Percentiles rank a stretch among this genome's conserved stretches.
Conservation (phyloP, 2,329 filamentous ascomycete species). For the Cercospora nicotianae region DNA sequence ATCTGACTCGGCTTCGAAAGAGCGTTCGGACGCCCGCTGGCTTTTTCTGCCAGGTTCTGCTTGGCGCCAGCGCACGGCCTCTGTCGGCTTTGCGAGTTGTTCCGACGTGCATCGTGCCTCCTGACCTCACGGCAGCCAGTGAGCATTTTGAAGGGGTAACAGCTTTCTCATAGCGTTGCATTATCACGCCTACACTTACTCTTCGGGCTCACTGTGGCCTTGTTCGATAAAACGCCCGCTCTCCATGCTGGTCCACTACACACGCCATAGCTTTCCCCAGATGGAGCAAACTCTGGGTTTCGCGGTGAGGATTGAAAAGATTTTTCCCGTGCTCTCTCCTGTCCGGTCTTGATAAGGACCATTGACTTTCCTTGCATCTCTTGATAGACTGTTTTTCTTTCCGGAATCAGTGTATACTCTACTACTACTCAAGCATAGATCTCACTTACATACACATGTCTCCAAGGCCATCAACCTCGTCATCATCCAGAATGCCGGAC, state of each 20-base stretch:
- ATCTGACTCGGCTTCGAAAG: neutral
- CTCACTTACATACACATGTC: neutral
- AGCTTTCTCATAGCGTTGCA: slow-evolving; percentile 15
- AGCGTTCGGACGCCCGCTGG: neutral
- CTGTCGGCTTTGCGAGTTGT: slow-evolving; percentile 3
- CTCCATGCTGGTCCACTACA: slow-evolving; percentile 1
- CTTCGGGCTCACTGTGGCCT: slow-evolving; percentile 20
- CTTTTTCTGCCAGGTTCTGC: neutral
- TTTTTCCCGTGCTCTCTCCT: slow-evolving; percentile 13
- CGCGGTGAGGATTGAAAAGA: slow-evolving; percentile 16
- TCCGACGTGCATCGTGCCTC: slow-evolving; percentile 3
- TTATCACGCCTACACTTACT: slow-evolving; percentile 20
- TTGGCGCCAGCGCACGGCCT: neutral
- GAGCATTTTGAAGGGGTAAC: slow-evolving; percentile 24
- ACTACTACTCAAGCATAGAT: neutral
- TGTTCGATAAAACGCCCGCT: slow-evolving; percentile 2
- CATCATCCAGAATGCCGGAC: slow-evolving; percentile 9
- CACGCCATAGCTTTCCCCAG: slow-evolving; percentile 12
- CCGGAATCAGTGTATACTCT: neutral
- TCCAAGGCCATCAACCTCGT: slow-evolving; percentile 2
- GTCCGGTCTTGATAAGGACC: slow-evolving; percentile 21
- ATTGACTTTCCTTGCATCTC: neutral
- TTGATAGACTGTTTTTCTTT: neutral
- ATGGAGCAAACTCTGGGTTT: slow-evolving; percentile 13
- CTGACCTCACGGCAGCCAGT: slow-evolving; percentile 10